phyloP scores from a whole-genome alignment of 2,329 filamentous ascomycete genomes.

The Trichoderma koningii region DNA sequence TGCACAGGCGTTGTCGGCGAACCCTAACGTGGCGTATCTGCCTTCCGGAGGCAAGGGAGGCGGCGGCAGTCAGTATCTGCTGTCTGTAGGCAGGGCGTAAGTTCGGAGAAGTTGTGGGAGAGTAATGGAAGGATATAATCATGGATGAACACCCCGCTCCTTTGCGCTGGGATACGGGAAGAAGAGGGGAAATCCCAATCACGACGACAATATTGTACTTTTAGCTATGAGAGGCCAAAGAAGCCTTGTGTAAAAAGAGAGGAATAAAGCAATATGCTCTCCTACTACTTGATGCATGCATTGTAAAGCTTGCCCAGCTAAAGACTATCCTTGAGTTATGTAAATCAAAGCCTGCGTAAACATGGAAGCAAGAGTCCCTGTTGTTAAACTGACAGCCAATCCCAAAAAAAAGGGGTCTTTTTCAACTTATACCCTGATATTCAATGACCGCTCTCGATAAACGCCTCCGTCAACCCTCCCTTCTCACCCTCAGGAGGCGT shows the following conservation, averaged over 20 bases:
- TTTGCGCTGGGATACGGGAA: slow-evolving; percentile 34
- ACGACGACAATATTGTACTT: slow-evolving; percentile 41
- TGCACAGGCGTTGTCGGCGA: slow-evolving; percentile 81
- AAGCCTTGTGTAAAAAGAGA: slow-evolving; percentile 11
- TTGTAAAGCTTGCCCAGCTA: neutral
- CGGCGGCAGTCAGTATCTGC: slow-evolving; percentile 52
- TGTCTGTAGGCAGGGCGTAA: slow-evolving; percentile 53
- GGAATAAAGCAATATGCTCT: neutral
- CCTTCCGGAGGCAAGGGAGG: slow-evolving; percentile 67
- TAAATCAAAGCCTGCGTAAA: neutral
- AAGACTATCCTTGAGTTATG: neutral
- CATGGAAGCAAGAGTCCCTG: neutral
- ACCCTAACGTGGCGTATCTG: slow-evolving; percentile 95
- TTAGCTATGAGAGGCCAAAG: slow-evolving; percentile 35
- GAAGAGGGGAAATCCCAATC: slow-evolving; percentile 22
- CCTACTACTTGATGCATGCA: neutral
- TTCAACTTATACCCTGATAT: too few relatives aligned
- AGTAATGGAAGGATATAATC: slow-evolving; percentile 30
- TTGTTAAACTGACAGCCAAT: neutral
- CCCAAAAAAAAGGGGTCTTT: neutral
- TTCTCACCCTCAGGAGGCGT: slow-evolving; percentile 42
- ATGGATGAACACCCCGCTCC: slow-evolving; percentile 42
- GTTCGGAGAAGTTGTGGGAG: slow-evolving; percentile 19
- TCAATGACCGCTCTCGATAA: slow-evolving; percentile 34
- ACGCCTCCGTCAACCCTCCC: slow-evolving; percentile 41